Evolutionary conservation across 208 protist genomes (phyloP).

Genomic region (Pavlovales sp.): DNA sequence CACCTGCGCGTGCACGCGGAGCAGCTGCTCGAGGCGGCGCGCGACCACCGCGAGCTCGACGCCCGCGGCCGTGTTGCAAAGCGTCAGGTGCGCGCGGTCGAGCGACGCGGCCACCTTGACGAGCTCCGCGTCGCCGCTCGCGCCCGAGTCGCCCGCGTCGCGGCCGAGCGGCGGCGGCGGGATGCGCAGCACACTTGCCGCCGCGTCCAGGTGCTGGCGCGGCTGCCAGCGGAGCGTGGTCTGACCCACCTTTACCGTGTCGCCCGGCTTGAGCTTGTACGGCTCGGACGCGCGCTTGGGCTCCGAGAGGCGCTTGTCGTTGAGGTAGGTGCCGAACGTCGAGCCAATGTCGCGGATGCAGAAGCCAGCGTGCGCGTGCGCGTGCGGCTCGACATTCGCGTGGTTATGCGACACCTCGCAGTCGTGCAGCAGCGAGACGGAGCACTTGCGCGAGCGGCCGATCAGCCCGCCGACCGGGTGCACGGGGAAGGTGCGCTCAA

Average conservation of each 20-base stretch:
- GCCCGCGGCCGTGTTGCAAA: neutral
- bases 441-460: conserved; percentile 32
- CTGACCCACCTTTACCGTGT: conserved; percentile 30
- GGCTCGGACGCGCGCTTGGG: conserved; percentile 33
- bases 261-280: conserved; percentile 37
- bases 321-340: conserved; percentile 34
- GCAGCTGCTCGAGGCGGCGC: neutral
- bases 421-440: conserved; percentile 31
- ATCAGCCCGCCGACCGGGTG: neutral
- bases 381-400: neutral
- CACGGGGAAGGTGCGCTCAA: conserved; percentile 14
- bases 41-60: neutral
- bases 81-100: neutral
- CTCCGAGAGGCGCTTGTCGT: conserved; percentile 35
- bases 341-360: conserved; percentile 38
- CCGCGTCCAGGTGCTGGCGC: neutral
- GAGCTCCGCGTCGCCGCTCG: neutral
- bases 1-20: neutral
- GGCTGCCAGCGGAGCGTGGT: conserved; percentile 6
- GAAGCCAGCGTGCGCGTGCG: neutral
- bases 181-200: neutral
- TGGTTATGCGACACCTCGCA: conserved; percentile 39
- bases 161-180: too few species aligned
- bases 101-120: neutral
- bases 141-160: too few species aligned